Evolutionary conservation across 305 asterid species (phyloP).

Genomic region (Euphrasia arctica): DNA sequence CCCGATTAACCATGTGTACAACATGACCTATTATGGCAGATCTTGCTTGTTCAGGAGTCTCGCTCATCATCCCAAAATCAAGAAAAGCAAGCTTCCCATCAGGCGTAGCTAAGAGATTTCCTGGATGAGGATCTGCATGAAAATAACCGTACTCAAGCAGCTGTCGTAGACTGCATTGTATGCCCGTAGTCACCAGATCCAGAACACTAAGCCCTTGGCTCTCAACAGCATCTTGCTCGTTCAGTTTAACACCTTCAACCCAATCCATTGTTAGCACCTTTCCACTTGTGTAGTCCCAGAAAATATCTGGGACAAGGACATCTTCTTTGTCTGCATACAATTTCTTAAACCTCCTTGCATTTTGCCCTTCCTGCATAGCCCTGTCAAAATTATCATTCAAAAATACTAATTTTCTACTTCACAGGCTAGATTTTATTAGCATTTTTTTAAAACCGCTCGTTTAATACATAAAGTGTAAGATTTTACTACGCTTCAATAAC

Average conservation of each 20-base stretch:
- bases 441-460: neutral
- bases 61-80: constrained; percentile 99
- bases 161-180: constrained; percentile 97
- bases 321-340: constrained; percentile 93
- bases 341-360: constrained; percentile 97
- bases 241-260: constrained; percentile 95
- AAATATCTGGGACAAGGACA: constrained; percentile 94
- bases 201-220: constrained; percentile 92
- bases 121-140: constrained; percentile 99
- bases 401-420: constrained; percentile 35
- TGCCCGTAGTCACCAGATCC: constrained; percentile 95
- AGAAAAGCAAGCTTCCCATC: constrained; percentile 98
- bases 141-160: constrained; percentile 97
- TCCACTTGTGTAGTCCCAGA: constrained; percentile 95
- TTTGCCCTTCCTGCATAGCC: constrained; percentile 94
- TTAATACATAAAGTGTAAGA: neutral
- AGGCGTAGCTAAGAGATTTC: constrained; percentile 93
- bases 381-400: constrained; percentile 65
- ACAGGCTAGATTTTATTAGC: constrained; percentile 13
- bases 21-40: constrained; percentile 98
- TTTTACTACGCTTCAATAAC: constrained; percentile 1
- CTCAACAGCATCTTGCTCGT: constrained; percentile 94
- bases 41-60: constrained; percentile 97
- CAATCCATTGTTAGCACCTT: constrained; percentile 99
- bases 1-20: constrained; percentile 98